phyloP scores from a whole-genome alignment of 2,329 filamentous ascomycete species.

The Aspergillus sp. region DNA sequence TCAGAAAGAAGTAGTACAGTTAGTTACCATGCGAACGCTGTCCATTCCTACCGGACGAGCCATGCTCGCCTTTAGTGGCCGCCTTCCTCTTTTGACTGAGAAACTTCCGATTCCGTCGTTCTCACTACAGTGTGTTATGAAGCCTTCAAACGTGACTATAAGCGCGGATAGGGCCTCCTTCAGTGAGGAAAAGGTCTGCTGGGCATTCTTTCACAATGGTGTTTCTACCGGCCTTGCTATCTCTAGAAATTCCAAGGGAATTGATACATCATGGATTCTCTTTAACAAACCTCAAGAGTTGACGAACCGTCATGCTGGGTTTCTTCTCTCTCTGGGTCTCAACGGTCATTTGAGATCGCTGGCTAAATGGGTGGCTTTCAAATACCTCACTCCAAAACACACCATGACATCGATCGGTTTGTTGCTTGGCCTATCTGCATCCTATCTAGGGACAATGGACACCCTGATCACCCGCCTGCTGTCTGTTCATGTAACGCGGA shows the following conservation, averaged over 20 bases:
- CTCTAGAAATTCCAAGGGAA: constrained; percentile 83
- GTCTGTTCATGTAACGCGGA: constrained; percentile 92
- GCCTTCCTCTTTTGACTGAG: constrained; percentile 86
- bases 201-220: constrained; percentile 97
- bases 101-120: constrained; percentile 88
- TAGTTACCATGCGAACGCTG: constrained; percentile 81
- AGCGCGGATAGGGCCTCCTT: constrained; percentile 87
- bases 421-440: constrained; percentile 87
- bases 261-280: constrained; percentile 97
- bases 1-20: constrained; percentile 86
- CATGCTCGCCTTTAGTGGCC: constrained; percentile 82
- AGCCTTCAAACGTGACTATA: constrained; percentile 86
- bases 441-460: constrained; percentile 96
- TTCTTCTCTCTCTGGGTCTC: constrained; percentile 83
- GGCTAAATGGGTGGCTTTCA: constrained; percentile 98
- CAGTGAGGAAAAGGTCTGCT: constrained; percentile 94
- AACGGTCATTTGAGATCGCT: constrained; percentile 93
- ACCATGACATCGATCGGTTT: constrained; percentile 98
- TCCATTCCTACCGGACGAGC: constrained; percentile 85
- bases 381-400: constrained; percentile 98
- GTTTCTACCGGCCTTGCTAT: constrained; percentile 91
- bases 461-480: constrained; percentile 87
- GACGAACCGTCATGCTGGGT: constrained; percentile 94
- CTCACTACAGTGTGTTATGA: constrained; percentile 87
- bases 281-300: constrained; percentile 95